These are phyloP conservation scores for Trichoderma lentiforme DNA, from an alignment of 2,329 filamentous ascomycete genomes.

Conservation along the genomic window DNA sequence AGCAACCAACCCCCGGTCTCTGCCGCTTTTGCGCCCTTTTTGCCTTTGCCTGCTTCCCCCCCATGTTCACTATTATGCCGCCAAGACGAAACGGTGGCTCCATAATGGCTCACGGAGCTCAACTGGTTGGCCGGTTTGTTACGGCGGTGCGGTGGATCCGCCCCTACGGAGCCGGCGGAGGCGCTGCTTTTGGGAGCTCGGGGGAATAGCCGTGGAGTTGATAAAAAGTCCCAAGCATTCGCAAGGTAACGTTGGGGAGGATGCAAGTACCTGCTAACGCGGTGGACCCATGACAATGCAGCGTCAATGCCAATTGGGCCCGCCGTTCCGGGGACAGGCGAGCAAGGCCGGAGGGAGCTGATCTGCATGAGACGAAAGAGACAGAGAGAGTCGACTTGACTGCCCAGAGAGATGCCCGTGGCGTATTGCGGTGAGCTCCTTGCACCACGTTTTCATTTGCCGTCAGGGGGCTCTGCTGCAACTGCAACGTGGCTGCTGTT, in stretches of 20 bases:
- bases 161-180: constrained; percentile 14
- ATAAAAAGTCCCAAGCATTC: constrained; percentile 10
- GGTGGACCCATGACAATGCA: neutral
- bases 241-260: neutral
- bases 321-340: constrained; percentile 1
- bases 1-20: neutral
- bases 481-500: constrained; percentile 8
- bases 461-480: neutral
- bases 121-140: constrained; percentile 13
- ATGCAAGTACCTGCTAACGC: constrained; percentile 13
- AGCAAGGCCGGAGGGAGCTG: neutral
- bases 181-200: constrained; percentile 14
- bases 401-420: neutral
- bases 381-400: neutral
- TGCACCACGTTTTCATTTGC: neutral
- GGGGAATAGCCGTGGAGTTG: neutral
- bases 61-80: neutral
- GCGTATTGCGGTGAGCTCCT: constrained; percentile 6
- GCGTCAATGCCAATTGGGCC: neutral
- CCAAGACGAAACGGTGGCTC: constrained; percentile 16
- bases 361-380: neutral
- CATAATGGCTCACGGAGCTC: neutral
- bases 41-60: neutral
- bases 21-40: constrained; percentile 8
- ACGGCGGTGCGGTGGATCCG: constrained; percentile 7